Evolutionary conservation across 1,284 basidiomycete species (phyloP), one percentile per base, ranked within the genome.

Genomic region (Heterobasidion annosum): DNA sequence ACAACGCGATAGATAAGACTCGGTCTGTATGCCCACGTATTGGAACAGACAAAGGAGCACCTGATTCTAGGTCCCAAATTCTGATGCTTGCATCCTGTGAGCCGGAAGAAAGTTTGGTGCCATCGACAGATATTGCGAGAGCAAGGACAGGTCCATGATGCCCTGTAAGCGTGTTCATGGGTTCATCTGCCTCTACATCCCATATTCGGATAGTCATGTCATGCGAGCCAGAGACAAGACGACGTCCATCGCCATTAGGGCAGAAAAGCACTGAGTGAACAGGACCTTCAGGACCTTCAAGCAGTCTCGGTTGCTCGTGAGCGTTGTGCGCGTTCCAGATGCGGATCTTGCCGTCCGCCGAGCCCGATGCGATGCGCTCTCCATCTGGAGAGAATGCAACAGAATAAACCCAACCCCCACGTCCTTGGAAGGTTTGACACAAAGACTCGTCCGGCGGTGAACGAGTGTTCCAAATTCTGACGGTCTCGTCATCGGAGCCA

Each of bases 151-250:
- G 37, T 4, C 37, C 37, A 40, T 10, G n/a, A 40, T 40, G 37
- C 12, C 37, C 37, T 40, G 4, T n/a, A 10, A 40, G 37, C n/a
- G 37, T 10, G 12, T 40, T 40, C 5, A 40, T 40, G 37, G n/a
- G 37, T 40, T 43, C 37, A 15, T 18, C 40, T 18, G 12, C 16
- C n/a, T 44, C 37, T n/a, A 45, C 52, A 33, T 46, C 43, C 52
- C 52, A 53, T 10, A 53, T 35, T 16, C 52, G 43, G 9, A 53
- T 53, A 9, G 52, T 18, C 9, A 15, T 9, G 52, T 53, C 52
- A 15, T 8, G 12, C 9, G 52, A 53, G 43, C 44, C 43, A 13
- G 52, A 53, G 16, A 48, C 32, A 15, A 53, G 16, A 16, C 34
- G 33, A 15, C 12, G 13, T n/a, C 52, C 45, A 48, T 53, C 44